phyloP scores from a whole-genome alignment of 2,329 filamentous ascomycete genomes.

The Fusarium longipes region DNA sequence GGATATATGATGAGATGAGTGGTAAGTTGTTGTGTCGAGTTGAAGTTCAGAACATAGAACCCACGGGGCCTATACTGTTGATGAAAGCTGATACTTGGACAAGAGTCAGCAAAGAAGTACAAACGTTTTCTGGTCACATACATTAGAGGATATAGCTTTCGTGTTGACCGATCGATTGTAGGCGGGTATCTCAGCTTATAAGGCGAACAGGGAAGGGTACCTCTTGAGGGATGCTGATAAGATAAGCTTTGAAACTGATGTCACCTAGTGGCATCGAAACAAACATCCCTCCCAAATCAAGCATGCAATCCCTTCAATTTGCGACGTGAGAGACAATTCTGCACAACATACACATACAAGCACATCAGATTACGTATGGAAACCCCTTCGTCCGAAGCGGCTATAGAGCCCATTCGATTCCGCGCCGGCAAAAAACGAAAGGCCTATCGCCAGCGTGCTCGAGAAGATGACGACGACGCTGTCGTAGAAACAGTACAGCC shows the following conservation, averaged over 20 bases:
- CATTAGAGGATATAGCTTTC: background rate
- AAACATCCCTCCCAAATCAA: constrained; percentile 1
- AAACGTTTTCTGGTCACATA: background rate
- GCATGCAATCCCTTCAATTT: constrained; percentile 9
- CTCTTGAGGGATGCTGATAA: constrained; percentile 19
- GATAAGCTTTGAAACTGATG: constrained; percentile 35
- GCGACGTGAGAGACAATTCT: background rate
- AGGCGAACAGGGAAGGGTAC: constrained; percentile 1
- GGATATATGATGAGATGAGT: background rate
- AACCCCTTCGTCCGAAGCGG: constrained; percentile 18
- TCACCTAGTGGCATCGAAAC: constrained; percentile 17
- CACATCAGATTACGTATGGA: constrained; percentile 27
- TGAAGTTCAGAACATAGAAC: background rate
- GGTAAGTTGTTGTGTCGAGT: background rate
- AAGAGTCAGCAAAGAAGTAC: background rate
- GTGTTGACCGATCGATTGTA: constrained; percentile 8
- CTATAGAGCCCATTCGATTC: constrained; percentile 60
- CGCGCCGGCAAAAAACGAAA: constrained; percentile 70
- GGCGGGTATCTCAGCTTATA: constrained; percentile 3
- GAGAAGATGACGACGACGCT: constrained; percentile 46
- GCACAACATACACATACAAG: background rate
- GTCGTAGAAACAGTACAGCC: constrained; percentile 7
- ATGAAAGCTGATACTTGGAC: background rate
- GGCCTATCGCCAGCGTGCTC: constrained; percentile 64
- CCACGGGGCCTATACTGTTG: background rate